Evolutionary conservation across 169 alveolate genomes (phyloP).

Genomic region (Theileria orientalis): DNA sequence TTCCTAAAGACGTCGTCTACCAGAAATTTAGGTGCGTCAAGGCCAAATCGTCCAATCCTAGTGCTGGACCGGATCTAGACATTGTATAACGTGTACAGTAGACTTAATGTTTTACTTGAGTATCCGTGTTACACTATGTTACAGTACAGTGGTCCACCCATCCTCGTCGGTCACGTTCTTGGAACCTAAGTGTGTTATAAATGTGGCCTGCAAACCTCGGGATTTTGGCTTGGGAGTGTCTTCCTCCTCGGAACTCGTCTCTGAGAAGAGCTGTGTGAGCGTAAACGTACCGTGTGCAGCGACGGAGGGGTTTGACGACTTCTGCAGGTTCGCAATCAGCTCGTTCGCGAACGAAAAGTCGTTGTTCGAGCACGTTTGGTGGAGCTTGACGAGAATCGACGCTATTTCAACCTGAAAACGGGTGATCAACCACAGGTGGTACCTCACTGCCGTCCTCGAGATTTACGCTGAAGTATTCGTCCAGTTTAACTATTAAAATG

Average conservation of each 20-base stretch:
- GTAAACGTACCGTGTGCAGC: slow-evolving; percentile 2
- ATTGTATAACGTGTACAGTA: neutral
- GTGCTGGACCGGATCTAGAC: neutral
- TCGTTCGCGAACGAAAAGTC: slow-evolving; percentile 47
- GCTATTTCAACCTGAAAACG: slow-evolving; percentile 56
- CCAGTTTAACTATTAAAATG: slow-evolving; percentile 31
- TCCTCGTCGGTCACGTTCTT: slow-evolving; percentile 3
- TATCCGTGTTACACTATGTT: neutral
- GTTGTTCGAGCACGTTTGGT: slow-evolving; percentile 29
- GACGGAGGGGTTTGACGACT: slow-evolving; percentile 15
- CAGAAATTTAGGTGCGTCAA: neutral
- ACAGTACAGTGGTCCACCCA: slow-evolving; percentile 21
- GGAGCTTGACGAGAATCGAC: slow-evolving; percentile 32
- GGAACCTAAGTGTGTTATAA: neutral
- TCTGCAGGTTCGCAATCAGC: slow-evolving; percentile 31
- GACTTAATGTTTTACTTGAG: neutral
- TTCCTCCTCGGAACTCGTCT: slow-evolving; percentile 20
- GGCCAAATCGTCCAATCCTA: neutral
- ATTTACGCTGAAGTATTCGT: slow-evolving; percentile 41
- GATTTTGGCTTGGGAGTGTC: neutral
- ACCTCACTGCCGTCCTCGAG: slow-evolving; percentile 66
- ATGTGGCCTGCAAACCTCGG: neutral
- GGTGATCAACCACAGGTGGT: neutral
- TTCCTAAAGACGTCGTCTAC: neutral
- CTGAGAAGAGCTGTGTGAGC: neutral